Percentiles rank a stretch among this genome's conserved stretches.
Evolutionary conservation across 2,329 filamentous ascomycete species (phyloP).

Genomic region (Pyricularia sp.): DNA sequence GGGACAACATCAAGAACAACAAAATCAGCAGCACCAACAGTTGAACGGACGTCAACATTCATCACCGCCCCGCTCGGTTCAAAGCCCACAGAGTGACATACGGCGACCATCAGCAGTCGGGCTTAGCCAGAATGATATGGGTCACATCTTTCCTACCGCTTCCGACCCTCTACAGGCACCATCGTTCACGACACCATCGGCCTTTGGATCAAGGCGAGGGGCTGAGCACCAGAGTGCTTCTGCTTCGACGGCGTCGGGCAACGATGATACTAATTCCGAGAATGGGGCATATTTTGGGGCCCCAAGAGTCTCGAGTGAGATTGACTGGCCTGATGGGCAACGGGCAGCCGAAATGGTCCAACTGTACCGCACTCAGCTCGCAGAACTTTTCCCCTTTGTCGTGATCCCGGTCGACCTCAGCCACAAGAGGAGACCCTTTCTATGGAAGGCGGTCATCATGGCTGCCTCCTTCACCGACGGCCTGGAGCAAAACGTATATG

Average conservation of each 20-base stretch:
- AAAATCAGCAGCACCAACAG: too few species aligned
- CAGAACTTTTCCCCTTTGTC: constrained; percentile 34
- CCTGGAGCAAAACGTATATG: constrained; percentile 31
- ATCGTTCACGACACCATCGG: neutral
- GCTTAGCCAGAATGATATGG: neutral
- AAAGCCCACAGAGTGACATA: neutral
- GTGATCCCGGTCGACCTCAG: constrained; percentile 26
- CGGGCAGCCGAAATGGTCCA: constrained; percentile 31
- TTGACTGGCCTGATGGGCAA: constrained; percentile 29
- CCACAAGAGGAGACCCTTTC: constrained; percentile 27
- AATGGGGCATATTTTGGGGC: neutral
- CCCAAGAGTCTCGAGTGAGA: constrained; percentile 9
- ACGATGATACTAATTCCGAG: neutral
- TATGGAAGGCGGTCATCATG: constrained; percentile 43
- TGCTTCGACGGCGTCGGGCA: neutral
- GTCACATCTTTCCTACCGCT: neutral
- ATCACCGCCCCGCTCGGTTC: constrained; percentile 8
- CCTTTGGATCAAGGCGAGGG: neutral
- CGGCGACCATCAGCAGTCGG: constrained; percentile 7
- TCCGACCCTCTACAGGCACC: neutral
- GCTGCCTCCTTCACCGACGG: constrained; percentile 31
- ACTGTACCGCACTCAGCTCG: constrained; percentile 23
- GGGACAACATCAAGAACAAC: constrained; percentile 6
- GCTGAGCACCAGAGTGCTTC: neutral
- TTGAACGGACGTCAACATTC: neutral